Conservation (phyloP, 148 eudicot species). For the Vaccinium corymbosum region DNA sequence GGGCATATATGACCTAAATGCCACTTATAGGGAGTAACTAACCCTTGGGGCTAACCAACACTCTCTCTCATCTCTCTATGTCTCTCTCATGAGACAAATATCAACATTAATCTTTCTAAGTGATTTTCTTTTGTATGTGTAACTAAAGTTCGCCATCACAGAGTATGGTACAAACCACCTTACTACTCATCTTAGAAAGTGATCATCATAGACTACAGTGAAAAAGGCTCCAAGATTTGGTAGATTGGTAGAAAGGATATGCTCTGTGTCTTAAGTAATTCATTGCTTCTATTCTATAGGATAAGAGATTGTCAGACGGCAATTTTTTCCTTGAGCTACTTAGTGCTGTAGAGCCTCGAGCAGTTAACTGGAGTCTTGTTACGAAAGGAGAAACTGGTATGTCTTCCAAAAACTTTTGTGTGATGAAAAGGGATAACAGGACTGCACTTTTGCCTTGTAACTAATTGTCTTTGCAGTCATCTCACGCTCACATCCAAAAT, state of each 20-base stretch:
- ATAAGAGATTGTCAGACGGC: constrained; percentile 81
- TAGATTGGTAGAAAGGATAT: not conserved
- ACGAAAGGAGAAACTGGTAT: constrained; percentile 89
- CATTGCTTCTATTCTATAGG: constrained; percentile 42
- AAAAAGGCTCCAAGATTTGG: not conserved
- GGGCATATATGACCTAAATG: not conserved
- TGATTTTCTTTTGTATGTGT: too few relatives aligned
- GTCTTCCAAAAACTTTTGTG: constrained; percentile 10
- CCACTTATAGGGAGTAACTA: not conserved
- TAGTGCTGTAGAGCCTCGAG: constrained; percentile 88
- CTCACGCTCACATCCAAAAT: not conserved
- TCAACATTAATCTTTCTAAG: too few relatives aligned
- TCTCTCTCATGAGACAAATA: too few relatives aligned
- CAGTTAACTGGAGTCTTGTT: constrained; percentile 97
- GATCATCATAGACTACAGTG: not conserved
- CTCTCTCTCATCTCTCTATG: too few relatives aligned
- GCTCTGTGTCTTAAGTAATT: not conserved
- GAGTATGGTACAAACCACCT: too few relatives aligned
- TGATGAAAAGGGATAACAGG: not conserved
- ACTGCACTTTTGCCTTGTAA: not conserved
- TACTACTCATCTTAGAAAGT: not conserved
- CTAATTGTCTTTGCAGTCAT: not conserved
- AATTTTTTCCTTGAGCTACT: constrained; percentile 92
- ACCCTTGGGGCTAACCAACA: too few relatives aligned
- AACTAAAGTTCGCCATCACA: too few relatives aligned